Percentiles rank a stretch among this genome's conserved stretches.
phyloP scores from a whole-genome alignment of 2,329 filamentous ascomycete genomes.

The Fusarium gaditjirri region DNA sequence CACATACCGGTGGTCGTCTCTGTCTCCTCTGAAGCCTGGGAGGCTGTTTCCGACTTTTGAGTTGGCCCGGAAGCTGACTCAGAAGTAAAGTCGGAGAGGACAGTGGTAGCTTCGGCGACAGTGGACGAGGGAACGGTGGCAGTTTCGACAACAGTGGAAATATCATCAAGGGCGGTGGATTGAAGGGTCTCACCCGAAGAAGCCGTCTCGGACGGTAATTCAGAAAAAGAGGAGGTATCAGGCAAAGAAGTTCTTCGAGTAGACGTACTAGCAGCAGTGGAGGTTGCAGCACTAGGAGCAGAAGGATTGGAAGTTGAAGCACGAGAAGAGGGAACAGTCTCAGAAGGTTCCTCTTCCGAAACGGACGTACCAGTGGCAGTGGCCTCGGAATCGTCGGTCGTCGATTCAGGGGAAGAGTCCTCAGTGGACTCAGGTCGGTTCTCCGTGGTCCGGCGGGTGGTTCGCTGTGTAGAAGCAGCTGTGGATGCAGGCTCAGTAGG shows the following conservation, averaged over 20 bases:
- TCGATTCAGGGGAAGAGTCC: constrained; percentile 30
- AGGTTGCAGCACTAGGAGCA: constrained; percentile 38
- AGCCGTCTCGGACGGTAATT: constrained; percentile 42
- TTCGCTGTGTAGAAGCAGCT: constrained; percentile 15
- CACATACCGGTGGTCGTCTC: constrained; percentile 48
- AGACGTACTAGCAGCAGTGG: constrained; percentile 49
- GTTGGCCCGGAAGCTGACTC: constrained; percentile 19
- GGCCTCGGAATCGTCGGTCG: constrained; percentile 40
- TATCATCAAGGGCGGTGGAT: constrained; percentile 31
- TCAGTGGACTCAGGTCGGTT: constrained; percentile 21
- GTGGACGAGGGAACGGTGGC: constrained; percentile 19
- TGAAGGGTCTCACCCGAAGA: constrained; percentile 41
- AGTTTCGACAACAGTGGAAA: constrained; percentile 29
- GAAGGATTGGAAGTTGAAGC: constrained; percentile 45
- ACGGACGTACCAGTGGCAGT: constrained; percentile 47
- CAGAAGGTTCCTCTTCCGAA: constrained; percentile 42
- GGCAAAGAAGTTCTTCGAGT: constrained; percentile 43
- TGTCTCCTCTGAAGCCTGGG: constrained; percentile 23
- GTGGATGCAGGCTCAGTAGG: constrained; percentile 27
- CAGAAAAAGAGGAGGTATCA: constrained; percentile 44
- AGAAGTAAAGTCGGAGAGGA: constrained; percentile 6
- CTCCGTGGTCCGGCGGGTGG: constrained; percentile 17
- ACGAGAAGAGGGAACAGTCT: constrained; percentile 44
- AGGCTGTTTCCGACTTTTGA: constrained; percentile 25
- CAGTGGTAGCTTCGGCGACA: constrained; percentile 8